Evolutionary conservation across 129 eudicot genomes (phyloP).

Genomic region (Artemisia tridentata): DNA sequence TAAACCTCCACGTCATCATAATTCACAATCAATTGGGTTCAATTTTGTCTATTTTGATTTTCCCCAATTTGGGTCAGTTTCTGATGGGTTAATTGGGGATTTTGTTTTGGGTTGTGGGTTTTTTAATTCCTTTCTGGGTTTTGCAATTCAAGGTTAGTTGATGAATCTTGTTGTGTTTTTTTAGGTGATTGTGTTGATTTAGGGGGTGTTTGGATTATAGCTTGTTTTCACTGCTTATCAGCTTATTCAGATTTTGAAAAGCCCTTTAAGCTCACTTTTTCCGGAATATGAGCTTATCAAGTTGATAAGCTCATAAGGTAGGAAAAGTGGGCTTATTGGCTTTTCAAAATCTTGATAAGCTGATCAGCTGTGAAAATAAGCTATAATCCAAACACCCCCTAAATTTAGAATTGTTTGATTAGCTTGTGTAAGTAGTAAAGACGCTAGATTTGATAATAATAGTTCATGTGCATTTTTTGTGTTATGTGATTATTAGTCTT

Average conservation of each 20-base stretch:
- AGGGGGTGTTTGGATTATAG: neutral
- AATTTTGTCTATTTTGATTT: slow-evolving; percentile 7
- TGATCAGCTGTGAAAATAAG: no score
- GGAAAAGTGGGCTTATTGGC: no score
- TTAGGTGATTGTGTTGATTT: neutral
- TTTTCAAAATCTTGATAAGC: no score
- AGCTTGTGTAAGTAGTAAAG: neutral
- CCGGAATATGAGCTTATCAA: no score
- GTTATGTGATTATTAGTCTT: neutral
- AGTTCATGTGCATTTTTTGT: neutral
- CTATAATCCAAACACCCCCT: no score
- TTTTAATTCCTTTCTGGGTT: slow-evolving; percentile 34
- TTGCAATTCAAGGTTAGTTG: slow-evolving; percentile 30
- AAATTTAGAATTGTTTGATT: no score
- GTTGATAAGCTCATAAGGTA: no score
- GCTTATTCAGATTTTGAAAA: no score
- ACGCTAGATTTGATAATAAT: slow-evolving; percentile 8
- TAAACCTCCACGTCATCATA: slow-evolving; percentile 22
- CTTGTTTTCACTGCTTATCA: neutral
- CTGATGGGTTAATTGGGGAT: slow-evolving; percentile 31
- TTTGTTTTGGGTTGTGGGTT: slow-evolving; percentile 2
- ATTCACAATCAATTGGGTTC: neutral
- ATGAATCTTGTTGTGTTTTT: neutral
- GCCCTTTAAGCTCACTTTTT: no score
- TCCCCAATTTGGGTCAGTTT: slow-evolving; percentile 18